Conservation (phyloP, 805 yeast genomes). For the Metschnikowia drakensbergensis region DNA sequence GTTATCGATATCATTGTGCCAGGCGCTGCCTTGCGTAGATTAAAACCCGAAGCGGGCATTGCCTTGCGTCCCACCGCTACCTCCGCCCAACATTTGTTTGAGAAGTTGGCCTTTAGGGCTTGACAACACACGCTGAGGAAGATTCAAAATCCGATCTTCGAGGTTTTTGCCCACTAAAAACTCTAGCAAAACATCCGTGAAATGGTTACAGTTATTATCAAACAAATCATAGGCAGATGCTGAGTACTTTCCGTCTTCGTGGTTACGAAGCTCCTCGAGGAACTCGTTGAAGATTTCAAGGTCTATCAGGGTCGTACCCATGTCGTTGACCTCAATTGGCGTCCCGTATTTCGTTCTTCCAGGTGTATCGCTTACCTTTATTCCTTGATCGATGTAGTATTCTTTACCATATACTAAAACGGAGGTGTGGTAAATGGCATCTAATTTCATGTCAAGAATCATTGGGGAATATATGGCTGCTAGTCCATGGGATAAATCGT, state of each 20-base stretch:
- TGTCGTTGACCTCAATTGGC: conserved; percentile 49
- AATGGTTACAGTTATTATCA: conserved; percentile 65
- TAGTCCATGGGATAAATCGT: conserved; percentile 60
- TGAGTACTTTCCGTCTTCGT: conserved; percentile 39
- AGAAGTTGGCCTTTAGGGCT: conserved; percentile 36
- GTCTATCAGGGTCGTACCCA: conserved; percentile 52
- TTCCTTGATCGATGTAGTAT: conserved; percentile 58
- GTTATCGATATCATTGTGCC: neutral
- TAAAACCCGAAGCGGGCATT: conserved; percentile 16
- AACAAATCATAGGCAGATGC: conserved; percentile 53
- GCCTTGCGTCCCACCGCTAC: conserved; percentile 12
- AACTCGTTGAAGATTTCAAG: conserved; percentile 52
- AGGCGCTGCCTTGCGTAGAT: neutral
- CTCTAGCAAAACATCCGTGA: conserved; percentile 53
- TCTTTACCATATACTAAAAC: conserved; percentile 54
- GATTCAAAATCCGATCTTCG: conserved; percentile 48
- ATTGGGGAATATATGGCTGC: conserved; percentile 50
- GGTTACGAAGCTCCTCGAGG: conserved; percentile 43
- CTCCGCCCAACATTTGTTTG: conserved; percentile 30
- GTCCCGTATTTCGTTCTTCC: conserved; percentile 58
- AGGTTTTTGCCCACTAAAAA: conserved; percentile 54
- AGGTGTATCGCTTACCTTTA: conserved; percentile 37
- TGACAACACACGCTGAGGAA: conserved; percentile 50
- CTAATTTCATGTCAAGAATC: conserved; percentile 50
- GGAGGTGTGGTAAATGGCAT: conserved; percentile 67